A percentile compares a stretch with the other conserved stretches of the same genome.
Evolutionary conservation across 164 flowering plant genomes (phyloP).

Genomic region (Platanus orientalis): DNA sequence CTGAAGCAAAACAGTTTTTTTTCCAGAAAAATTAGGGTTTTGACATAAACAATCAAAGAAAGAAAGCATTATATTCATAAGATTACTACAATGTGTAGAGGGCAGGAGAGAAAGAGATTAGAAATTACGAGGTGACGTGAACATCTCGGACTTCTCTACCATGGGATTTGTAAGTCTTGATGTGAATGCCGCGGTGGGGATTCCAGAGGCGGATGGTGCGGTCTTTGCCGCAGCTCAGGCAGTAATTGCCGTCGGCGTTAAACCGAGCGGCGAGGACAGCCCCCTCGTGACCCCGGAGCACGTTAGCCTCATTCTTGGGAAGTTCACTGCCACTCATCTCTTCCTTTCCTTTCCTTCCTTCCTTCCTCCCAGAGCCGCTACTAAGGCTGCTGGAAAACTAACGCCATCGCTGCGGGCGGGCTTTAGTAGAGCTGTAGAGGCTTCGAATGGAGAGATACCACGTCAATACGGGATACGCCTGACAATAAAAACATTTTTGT

Average conservation of each 20-base stretch:
- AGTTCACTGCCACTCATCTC: conserved; percentile 39
- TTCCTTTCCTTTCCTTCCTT: background rate
- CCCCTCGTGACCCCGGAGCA: conserved; percentile 80
- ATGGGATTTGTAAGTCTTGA: conserved; percentile 90
- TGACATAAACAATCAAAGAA: background rate
- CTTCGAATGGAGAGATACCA: too few species aligned
- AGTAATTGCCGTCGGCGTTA: conserved; percentile 82
- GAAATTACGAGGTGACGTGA: conserved; percentile 61
- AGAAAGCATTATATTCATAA: too few species aligned
- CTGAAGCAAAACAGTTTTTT: too few species aligned
- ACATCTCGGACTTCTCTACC: conserved; percentile 96
- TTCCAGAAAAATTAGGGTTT: too few species aligned
- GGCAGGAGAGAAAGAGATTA: conserved; percentile 6
- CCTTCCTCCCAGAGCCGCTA: background rate
- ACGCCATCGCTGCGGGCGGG: too few species aligned
- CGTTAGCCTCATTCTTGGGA: conserved; percentile 59
- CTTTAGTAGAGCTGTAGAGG: too few species aligned
- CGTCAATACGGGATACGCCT: too few species aligned
- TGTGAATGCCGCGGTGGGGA: conserved; percentile 89
- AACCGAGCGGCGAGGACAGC: conserved; percentile 82
- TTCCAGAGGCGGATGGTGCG: conserved; percentile 95
- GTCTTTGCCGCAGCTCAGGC: conserved; percentile 89
- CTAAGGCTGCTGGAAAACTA: background rate
- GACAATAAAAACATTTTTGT: too few species aligned
- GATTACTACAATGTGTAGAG: too few species aligned